Conservation (phyloP, 106 monocot genomes). For the Acorus gramineus region DNA sequence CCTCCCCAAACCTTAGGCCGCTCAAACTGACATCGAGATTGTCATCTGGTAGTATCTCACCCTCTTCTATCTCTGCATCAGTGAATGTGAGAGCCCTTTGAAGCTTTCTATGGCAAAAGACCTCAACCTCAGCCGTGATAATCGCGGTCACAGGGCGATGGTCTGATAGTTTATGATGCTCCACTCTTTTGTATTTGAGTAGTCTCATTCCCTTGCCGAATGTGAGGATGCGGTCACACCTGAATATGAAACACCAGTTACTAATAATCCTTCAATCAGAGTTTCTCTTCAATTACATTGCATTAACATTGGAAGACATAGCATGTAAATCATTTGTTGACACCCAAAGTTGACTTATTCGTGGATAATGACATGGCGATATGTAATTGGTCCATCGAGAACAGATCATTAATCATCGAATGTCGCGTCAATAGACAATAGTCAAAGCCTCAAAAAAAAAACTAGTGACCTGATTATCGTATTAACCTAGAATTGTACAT, state of each 20-base stretch:
- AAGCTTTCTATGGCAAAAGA: constrained; percentile 60
- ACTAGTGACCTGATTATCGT: too few species aligned
- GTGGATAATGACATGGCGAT: too few species aligned
- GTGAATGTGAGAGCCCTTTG: constrained; percentile 76
- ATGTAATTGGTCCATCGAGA: too few species aligned
- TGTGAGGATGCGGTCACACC: constrained; percentile 75
- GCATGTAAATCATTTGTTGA: too few species aligned
- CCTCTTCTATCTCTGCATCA: constrained; percentile 60
- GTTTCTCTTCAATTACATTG: too few species aligned
- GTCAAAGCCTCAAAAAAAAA: too few species aligned
- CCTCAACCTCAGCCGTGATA: constrained; percentile 61
- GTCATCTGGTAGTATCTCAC: constrained; percentile 23
- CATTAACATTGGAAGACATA: too few species aligned
- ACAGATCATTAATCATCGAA: too few species aligned
- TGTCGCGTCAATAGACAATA: too few species aligned
- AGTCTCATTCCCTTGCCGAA: constrained; percentile 66
- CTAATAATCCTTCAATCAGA: too few species aligned
- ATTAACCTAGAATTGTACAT: too few species aligned
- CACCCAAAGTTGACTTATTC: too few species aligned
- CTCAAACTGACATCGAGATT: constrained; percentile 11
- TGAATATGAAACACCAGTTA: constrained; percentile 7
- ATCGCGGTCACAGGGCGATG: constrained; percentile 70
- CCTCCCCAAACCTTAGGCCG: constrained; percentile 6
- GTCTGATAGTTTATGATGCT: constrained; percentile 55
- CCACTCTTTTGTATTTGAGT: constrained; percentile 41